Base-by-base conservation (phyloP, 2,329 filamentous ascomycete species). In the Ascochyta clinopodiicola region DNA sequence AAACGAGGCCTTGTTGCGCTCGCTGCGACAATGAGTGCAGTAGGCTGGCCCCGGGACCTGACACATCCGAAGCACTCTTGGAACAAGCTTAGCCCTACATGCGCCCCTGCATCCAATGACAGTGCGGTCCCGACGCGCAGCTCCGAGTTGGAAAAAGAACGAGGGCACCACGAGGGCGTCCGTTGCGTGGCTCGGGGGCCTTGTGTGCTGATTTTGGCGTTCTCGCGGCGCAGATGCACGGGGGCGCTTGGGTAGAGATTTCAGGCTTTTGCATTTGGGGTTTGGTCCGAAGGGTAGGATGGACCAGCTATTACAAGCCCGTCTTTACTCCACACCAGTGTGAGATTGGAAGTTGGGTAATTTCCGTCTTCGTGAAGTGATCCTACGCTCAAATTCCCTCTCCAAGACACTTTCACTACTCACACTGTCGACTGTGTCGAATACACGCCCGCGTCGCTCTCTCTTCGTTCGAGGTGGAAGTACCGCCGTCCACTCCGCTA, bases 21-120 rank as follows among this genome's bases (percentile, higher is more conserved):
- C 7, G 42, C 10, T 73, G 67, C 51, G 59, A 74, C 72, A 54
- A 43, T 36, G 44, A 43, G 29, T 63, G 70, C 68, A 62, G 52
- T 74, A 17, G 63, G 69, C 67, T 65, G 62, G 22, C 22, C 40
- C 31, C 72, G 70, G 72, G 64, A 68, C 55, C 22, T 70, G 67
- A 66, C 57, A 69, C 70, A 70, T 72, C 71, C 72, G 57, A 63
- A 60, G 58, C 62, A 59, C 42, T 59, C 62, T 71, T 65, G 54
- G 64, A 70, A 69, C 69, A 68, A 71, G 69, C 72, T 73, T 70
- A 69, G 58, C 60, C 52, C 50, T 57, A 57, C 17, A 17, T 17
- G 61, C 57, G 17, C 12, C 29, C 12, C 34, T 31, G n/a, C 48
- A 55, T 46, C 66, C 68, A 68, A 70, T 68, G 50, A 52, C 19